Evolutionary conservation across 2,329 filamentous ascomycete species (phyloP), one percentile per base, ranked within the genome.

Genomic region (Cadophora sp.): DNA sequence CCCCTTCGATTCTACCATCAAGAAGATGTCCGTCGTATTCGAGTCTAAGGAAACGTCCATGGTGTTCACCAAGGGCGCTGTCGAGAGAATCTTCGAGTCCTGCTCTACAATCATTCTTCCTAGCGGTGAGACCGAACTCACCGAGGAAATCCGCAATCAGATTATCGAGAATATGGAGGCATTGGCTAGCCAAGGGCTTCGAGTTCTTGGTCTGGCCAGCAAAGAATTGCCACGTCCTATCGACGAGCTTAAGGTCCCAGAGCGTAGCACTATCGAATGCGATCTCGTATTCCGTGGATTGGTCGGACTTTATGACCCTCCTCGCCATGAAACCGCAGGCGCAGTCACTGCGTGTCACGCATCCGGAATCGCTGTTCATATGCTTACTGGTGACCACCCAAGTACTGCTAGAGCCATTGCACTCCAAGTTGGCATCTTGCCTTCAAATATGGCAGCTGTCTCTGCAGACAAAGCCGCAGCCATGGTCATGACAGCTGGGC

Each of bases 321-420:
- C 85, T 3, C 81, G 86, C 62, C 80, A 84, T 29, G 87, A 89
- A 72, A 87, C 88, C n/a, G 83, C 85, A 0, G 80, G 81, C 5
- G 86, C 88, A 0, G 81, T 89, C 29, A 79, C 81, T 22, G 90
- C 85, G 0, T 83, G 93, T 14, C 86, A 91, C 5, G 83, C 85
- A 0, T 91, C 92, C 1, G 89, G 90, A 1, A 90, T 94, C 64
- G 83, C 88, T 12, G 87, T 93, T 29, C 89, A 91, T 77, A 94
- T 94, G 91, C 85, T 97, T 11, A 96, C 92, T 26, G 92, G 92
- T 67, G 92, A 96, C 74, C 92, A 95, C 76, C 90, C 90, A 1
- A 89, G 91, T 66, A 96, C 92, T 1, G 92, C 92, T 34, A 87
- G 87, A 73, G 92, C 92, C 22, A 94, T 96, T 73, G 92, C 92